Percentiles rank a stretch among this genome's conserved stretches.
Conservation (phyloP, 441 rosid species). For the Brassica hybrid region DNA sequence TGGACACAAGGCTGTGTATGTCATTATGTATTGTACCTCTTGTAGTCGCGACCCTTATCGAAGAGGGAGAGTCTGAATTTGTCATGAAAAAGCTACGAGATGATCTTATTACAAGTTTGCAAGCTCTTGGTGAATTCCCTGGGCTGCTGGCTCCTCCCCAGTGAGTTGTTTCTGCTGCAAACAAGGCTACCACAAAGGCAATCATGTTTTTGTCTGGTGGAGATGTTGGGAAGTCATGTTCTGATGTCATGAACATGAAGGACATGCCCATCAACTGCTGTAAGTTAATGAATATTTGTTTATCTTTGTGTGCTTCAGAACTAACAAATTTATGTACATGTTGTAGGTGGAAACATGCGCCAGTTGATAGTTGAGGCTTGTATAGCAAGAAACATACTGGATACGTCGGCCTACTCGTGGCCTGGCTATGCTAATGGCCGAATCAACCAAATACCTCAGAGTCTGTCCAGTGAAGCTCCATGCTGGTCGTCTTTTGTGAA, state of each 20-base stretch:
- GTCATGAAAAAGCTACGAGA: constrained; percentile 51
- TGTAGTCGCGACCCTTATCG: constrained; percentile 67
- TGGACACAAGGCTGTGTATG: constrained; percentile 78
- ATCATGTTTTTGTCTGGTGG: constrained; percentile 70
- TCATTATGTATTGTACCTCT: constrained; percentile 66
- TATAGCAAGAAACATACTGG: constrained; percentile 71
- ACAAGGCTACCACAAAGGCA: constrained; percentile 74
- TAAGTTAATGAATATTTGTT: constrained; percentile 44
- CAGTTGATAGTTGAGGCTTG: constrained; percentile 85
- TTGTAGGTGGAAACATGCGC: constrained; percentile 79
- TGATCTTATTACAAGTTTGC: constrained; percentile 70
- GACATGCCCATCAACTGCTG: constrained; percentile 69
- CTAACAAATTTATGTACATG: constrained; percentile 37
- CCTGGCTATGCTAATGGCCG: constrained; percentile 73
- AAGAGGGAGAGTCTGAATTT: constrained; percentile 54
- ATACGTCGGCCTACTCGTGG: constrained; percentile 76
- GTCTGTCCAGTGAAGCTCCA: constrained; percentile 58
- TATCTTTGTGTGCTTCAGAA: constrained; percentile 33
- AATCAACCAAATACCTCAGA: constrained; percentile 62
- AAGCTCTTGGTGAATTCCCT: constrained; percentile 68
- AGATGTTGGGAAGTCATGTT: constrained; percentile 57
- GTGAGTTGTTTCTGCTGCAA: constrained; percentile 71
- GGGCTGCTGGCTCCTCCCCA: constrained; percentile 74
- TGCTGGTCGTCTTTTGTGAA: constrained; percentile 75
- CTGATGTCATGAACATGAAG: constrained; percentile 63